Percentiles rank a stretch among this genome's conserved stretches.
Conservation (phyloP, 352 stramenopile genomes). For the Phytophthora citrophthora region DNA sequence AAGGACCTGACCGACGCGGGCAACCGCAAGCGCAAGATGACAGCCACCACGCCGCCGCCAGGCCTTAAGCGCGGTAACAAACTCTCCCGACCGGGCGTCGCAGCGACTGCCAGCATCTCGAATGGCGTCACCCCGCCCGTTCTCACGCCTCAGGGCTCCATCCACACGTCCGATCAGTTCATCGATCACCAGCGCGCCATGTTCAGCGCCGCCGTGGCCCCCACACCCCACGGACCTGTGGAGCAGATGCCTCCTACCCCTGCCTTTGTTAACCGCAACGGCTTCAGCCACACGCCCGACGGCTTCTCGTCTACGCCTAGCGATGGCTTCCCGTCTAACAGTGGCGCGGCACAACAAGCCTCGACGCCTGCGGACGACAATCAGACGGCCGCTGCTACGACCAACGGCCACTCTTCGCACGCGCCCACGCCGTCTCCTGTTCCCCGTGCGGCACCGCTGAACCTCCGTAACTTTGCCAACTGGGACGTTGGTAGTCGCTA, state of each 20-base stretch:
- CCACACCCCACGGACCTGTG: constrained; percentile 78
- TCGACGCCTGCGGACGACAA: constrained; percentile 39
- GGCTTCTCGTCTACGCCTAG: constrained; percentile 70
- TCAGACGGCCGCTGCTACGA: constrained; percentile 17
- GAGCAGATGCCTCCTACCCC: constrained; percentile 86
- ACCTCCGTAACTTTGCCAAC: constrained; percentile 83
- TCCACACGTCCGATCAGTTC: constrained; percentile 74
- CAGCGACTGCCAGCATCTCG: constrained; percentile 26
- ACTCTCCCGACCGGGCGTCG: constrained; percentile 46
- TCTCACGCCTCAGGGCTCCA: constrained; percentile 45
- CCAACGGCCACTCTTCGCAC: constrained; percentile 40
- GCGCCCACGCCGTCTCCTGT: constrained; percentile 65
- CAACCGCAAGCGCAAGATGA: constrained; percentile 85
- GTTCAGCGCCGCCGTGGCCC: constrained; percentile 74
- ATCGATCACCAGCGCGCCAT: constrained; percentile 83
- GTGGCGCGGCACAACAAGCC: constrained; percentile 17
- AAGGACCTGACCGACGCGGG: constrained; percentile 38
- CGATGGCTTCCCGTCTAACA: constrained; percentile 45
- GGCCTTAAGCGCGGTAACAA: constrained; percentile 60
- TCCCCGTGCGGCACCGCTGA: constrained; percentile 71
- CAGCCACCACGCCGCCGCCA: constrained; percentile 43
- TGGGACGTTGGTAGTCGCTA: constrained; percentile 86
- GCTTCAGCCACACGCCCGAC: constrained; percentile 68
- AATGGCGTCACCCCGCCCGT: constrained; percentile 50
- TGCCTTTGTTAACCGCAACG: constrained; percentile 73